phyloP scores from a whole-genome alignment of 257 asterid species.

The Apocynum venetum region DNA sequence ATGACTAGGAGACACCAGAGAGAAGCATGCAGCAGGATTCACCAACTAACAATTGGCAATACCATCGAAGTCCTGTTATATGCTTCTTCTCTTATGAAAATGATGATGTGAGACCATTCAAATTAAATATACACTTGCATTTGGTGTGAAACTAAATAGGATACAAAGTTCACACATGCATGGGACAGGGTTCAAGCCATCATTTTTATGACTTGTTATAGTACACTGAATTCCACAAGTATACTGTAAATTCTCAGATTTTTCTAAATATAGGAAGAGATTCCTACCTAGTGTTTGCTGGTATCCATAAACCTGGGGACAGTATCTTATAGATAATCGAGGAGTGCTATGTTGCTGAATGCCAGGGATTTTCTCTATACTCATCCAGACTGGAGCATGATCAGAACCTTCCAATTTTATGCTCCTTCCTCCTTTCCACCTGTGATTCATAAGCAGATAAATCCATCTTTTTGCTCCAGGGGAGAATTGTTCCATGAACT shows the following conservation, averaged over 20 bases:
- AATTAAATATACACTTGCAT: background rate
- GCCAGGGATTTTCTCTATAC: slow-evolving; percentile 57
- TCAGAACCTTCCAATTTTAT: slow-evolving; percentile 91
- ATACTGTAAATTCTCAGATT: background rate
- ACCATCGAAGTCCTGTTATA: background rate
- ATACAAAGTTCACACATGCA: background rate
- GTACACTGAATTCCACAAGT: background rate
- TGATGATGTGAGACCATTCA: background rate
- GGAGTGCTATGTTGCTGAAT: slow-evolving; percentile 70
- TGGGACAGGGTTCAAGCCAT: background rate
- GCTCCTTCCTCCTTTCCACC: slow-evolving; percentile 63
- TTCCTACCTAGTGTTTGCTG: slow-evolving; percentile 84
- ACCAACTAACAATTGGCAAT: background rate
- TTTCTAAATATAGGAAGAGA: slow-evolving; percentile 16
- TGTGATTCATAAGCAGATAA: slow-evolving; percentile 7
- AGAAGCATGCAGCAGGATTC: background rate
- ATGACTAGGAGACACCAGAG: background rate
- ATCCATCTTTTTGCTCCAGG: background rate
- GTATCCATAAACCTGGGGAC: slow-evolving; percentile 82
- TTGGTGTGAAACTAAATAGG: background rate
- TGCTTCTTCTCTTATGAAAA: background rate
- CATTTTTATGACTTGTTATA: background rate
- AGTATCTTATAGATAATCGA: slow-evolving; percentile 73
- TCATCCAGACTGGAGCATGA: slow-evolving; percentile 80
- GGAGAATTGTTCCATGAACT: background rate